Base-by-base conservation (phyloP, 163 green algal genomes). In the Trebouxiophyceae sp. region DNA sequence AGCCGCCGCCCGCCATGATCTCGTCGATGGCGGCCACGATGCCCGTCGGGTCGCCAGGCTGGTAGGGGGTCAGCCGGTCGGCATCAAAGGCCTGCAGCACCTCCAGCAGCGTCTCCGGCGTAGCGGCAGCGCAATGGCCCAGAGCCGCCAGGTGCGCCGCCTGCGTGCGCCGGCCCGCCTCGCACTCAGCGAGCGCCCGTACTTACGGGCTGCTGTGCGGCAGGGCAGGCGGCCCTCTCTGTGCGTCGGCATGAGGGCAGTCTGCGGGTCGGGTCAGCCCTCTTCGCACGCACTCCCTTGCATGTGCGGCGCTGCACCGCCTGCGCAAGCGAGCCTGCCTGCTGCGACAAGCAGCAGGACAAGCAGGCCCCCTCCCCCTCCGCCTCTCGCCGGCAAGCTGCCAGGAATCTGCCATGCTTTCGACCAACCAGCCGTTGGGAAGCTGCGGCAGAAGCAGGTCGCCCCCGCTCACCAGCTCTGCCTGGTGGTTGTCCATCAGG, bases 401-500 rank as follows among this genome's bases (percentile, higher is more conserved):
- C 6, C 4, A 63, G 3, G 31, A 47, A 4, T 6, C 8, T 28
- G 3, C 6, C 4, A 16, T 50, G 12, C 30, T 63, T 22, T 7
- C 5, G 5, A 16, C 23, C 8, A 60, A 60, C 26, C 5, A 60
- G n/a, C 26, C 26, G 5, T 22, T 26, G 8, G 23, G 27, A 60
- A 39, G 33, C 24, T 34, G 23, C 24, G 5, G 5, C 23, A 20
- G 26, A 30, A 57, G 23, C 8, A 23, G 8, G 5, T 34, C 23
- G 5, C 4, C 55, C 19, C 23, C 19, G 57, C 12, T 57, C 47
- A 57, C 20, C n/a, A 24, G 22, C 2, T 26, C 2, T 29, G 71
- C 82, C 76, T 96, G 89, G 69, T 96, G 89, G 74, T 96, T 91
- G 78, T 89, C 86, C 89, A 96, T 96, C 26, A 96, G 78, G 29